phyloP scores from a whole-genome alignment of 768 basidiomycete genomes.

The Tricholoma terreum region DNA sequence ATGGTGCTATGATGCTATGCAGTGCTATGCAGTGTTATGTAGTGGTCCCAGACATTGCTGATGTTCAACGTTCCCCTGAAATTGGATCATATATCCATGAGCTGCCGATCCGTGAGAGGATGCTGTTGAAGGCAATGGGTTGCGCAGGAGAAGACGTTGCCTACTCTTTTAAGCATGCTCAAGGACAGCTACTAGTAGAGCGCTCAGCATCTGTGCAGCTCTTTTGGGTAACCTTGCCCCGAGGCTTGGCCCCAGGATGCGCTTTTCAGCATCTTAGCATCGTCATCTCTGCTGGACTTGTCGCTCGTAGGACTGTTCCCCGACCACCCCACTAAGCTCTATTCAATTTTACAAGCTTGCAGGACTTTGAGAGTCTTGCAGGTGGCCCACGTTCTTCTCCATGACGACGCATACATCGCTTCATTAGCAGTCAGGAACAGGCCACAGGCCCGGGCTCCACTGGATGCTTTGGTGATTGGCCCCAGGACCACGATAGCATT shows the following conservation, averaged over 20 bases:
- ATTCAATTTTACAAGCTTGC: conserved; percentile 15
- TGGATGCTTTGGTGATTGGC: conserved; percentile 24
- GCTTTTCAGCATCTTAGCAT: conserved; percentile 15
- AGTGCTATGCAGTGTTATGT: too few species aligned
- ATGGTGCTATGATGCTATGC: too few species aligned
- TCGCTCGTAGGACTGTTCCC: conserved; percentile 20
- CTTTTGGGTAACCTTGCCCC: conserved; percentile 16
- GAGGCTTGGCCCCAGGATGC: conserved; percentile 12
- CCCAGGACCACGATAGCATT: conserved; percentile 24
- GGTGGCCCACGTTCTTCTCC: conserved; percentile 17
- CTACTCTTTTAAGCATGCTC: conserved; percentile 15
- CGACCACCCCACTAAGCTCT: conserved; percentile 11
- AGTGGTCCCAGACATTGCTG: too few species aligned
- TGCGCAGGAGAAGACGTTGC: conserved; percentile 15
- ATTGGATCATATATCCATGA: conserved; percentile 20
- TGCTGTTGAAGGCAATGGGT: conserved; percentile 21
- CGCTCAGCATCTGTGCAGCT: conserved; percentile 20
- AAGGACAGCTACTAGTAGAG: conserved; percentile 21
- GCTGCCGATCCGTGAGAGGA: conserved; percentile 23
- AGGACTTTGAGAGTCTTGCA: conserved; percentile 17
- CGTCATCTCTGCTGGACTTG: conserved; percentile 19
- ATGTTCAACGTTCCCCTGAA: conserved; percentile 12
- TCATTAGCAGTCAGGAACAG: too few species aligned
- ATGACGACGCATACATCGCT: too few species aligned
- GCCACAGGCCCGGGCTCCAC: conserved; percentile 10